Evolutionary conservation across 306 rosid genomes (phyloP).

Genomic region (Medicago arabica): DNA sequence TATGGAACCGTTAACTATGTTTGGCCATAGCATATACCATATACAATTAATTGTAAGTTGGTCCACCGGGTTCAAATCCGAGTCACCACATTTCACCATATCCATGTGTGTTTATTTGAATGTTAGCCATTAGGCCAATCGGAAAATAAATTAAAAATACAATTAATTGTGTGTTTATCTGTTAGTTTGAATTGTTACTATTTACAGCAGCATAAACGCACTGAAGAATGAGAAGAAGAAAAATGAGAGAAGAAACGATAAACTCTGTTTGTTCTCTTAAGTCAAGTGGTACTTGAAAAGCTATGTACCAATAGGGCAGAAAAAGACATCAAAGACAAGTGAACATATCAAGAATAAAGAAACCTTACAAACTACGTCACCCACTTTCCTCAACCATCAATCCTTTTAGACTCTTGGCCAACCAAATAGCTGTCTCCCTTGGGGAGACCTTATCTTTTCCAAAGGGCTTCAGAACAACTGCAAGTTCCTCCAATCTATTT

Average conservation of each 20-base stretch:
- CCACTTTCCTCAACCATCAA: slow-evolving; percentile 76
- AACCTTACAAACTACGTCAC: slow-evolving; percentile 55
- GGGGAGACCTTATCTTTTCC: slow-evolving; percentile 94
- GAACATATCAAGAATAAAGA: slow-evolving; percentile 42
- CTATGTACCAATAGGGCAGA: slow-evolving; percentile 38
- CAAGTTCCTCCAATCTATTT: slow-evolving; percentile 81
- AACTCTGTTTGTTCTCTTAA: slow-evolving; percentile 42
- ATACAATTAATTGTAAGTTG: slow-evolving; percentile 17
- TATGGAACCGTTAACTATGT: not conserved
- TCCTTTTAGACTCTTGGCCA: slow-evolving; percentile 93
- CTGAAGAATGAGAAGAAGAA: slow-evolving; percentile 47
- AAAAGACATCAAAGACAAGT: slow-evolving; percentile 37
- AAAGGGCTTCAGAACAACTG: slow-evolving; percentile 84
- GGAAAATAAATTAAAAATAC: too few relatives aligned
- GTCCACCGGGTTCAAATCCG: too few relatives aligned
- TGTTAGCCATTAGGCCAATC: too few relatives aligned
- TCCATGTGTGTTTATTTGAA: too few relatives aligned
- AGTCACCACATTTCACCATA: too few relatives aligned
- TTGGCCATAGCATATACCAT: not conserved
- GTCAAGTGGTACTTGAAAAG: slow-evolving; percentile 45
- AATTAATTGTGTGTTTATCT: slow-evolving; percentile 31
- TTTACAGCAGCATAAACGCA: slow-evolving; percentile 65
- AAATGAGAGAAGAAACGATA: slow-evolving; percentile 21
- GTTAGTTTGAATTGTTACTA: slow-evolving; percentile 51
- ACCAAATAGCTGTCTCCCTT: slow-evolving; percentile 97